phyloP scores from a whole-genome alignment of 352 stramenopile species.

The Globisporangium perplexum region DNA sequence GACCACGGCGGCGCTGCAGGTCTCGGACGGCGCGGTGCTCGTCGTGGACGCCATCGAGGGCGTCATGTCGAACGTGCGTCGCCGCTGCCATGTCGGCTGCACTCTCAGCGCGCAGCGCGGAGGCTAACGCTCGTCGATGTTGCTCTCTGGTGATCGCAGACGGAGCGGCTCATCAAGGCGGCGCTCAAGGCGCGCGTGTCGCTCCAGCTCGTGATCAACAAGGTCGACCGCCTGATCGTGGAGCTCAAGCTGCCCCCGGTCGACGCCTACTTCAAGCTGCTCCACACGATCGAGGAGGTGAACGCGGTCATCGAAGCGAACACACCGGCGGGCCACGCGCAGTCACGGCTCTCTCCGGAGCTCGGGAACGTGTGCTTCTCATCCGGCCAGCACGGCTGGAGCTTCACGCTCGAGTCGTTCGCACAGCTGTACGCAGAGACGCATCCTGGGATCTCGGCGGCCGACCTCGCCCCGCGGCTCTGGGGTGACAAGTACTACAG shows the following conservation, averaged over 20 bases:
- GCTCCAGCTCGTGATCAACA: conserved; percentile 94
- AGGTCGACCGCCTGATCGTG: conserved; percentile 98
- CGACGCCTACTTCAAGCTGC: conserved; percentile 98
- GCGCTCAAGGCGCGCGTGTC: conserved; percentile 87
- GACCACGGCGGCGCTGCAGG: conserved; percentile 88
- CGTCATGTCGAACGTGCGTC: conserved; percentile 97
- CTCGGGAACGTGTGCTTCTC: conserved; percentile 98
- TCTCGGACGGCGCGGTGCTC: conserved; percentile 93
- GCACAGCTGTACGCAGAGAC: conserved; percentile 79
- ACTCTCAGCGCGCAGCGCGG: too few relatives aligned
- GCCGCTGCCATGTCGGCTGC: too few relatives aligned
- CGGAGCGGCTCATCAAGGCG: conserved; percentile 92
- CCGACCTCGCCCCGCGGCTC: conserved; percentile 88
- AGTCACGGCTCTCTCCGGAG: conserved; percentile 85
- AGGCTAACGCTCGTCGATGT: background rate
- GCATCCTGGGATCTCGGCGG: conserved; percentile 66
- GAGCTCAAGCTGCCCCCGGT: conserved; percentile 97
- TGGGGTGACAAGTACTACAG: conserved; percentile 99
- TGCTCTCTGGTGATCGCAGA: conserved; percentile 41
- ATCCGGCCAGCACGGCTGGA: conserved; percentile 94
- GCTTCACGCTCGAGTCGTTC: conserved; percentile 97
- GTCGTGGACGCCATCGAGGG: conserved; percentile 98
- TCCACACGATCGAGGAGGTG: conserved; percentile 96
- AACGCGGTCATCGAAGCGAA: conserved; percentile 89
- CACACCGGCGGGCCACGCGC: conserved; percentile 31